Evolutionary conservation across 176 grass and related monocot species (phyloP).

Genomic region (Triticum aestivum): IWGSC_CS_RefSeq_v2.1 NC_057812.1:51431818-51432317

Average conservation of each 20-base stretch:
- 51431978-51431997: neutral
- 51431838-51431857: constrained; percentile 52
- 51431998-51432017: constrained; percentile 53
- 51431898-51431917: neutral
- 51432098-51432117: constrained; percentile 72
- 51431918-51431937: constrained; percentile 47
- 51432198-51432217: constrained; percentile 97
- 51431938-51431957: neutral
- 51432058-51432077: constrained; percentile 42
- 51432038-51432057: constrained; percentile 45
- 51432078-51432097: neutral
- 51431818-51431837: constrained; percentile 50
- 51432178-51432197: constrained; percentile 95
- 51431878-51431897: constrained; percentile 15
- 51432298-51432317: constrained; percentile 11
- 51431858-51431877: constrained; percentile 47
- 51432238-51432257: no score
- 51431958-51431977: neutral
- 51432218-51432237: constrained; percentile 2
- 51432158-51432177: constrained; percentile 93
- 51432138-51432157: constrained; percentile 78
- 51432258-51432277: neutral
- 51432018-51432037: constrained; percentile 62
- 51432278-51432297: neutral
- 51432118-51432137: constrained; percentile 55